These are phyloP conservation scores for Hippophae tibetana DNA, from an alignment of 306 rosid species.

Conservation along the genomic window DNA sequence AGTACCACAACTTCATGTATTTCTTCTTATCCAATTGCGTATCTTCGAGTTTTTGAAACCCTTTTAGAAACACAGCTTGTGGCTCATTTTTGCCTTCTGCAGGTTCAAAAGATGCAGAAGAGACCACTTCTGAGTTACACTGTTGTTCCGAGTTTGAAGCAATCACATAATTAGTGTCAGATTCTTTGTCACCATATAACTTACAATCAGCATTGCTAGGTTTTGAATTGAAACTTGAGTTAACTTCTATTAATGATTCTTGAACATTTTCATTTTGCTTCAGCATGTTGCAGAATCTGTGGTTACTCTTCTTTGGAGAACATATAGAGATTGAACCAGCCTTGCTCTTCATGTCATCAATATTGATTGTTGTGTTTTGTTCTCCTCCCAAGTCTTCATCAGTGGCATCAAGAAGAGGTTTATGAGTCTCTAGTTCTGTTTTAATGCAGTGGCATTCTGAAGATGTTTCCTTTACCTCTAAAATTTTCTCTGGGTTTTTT, in stretches of 20 bases:
- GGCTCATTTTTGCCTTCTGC: constrained; percentile 12
- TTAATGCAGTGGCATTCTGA: constrained; percentile 9
- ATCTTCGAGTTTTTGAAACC: constrained; percentile 2
- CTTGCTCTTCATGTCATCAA: constrained; percentile 16
- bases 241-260: constrained; percentile 18
- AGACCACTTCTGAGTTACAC: constrained; percentile 20
- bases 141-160: constrained; percentile 17
- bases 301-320: constrained; percentile 23
- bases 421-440: neutral
- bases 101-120: constrained; percentile 25
- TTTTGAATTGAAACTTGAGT: constrained; percentile 22
- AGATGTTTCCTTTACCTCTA: constrained; percentile 17
- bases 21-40: constrained; percentile 34
- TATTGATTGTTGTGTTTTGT: constrained; percentile 13
- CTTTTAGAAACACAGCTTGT: constrained; percentile 1
- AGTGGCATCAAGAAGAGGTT: constrained; percentile 16
- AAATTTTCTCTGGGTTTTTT: constrained; percentile 14
- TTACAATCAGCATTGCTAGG: constrained; percentile 18
- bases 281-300: constrained; percentile 12
- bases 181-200: constrained; percentile 13
- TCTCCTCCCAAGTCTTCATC: constrained; percentile 22
- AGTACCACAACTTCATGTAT: constrained; percentile 50
- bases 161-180: constrained; percentile 18
- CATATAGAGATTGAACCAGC: constrained; percentile 10
- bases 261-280: constrained; percentile 23